Evolutionary conservation across 1,284 basidiomycete genomes (phyloP).

Genomic region (Meripilus lineatus): DNA sequence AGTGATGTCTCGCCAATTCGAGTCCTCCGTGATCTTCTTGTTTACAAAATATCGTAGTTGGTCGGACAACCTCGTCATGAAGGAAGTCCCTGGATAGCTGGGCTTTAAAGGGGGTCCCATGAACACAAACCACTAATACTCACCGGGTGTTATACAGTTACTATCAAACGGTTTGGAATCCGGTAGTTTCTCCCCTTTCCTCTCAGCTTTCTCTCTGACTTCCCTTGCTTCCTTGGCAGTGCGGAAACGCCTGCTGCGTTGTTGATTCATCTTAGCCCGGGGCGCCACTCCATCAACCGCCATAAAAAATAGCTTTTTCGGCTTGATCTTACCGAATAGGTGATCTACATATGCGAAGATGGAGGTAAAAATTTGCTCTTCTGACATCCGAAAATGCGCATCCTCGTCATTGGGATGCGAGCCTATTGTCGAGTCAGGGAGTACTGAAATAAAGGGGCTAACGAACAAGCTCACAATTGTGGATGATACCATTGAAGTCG

Average conservation of each 20-base stretch:
- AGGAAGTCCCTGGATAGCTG: constrained; percentile 70
- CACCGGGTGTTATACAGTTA: constrained; percentile 98
- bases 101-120: background rate
- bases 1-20: constrained; percentile 88
- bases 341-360: constrained; percentile 98
- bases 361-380: constrained; percentile 96
- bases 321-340: constrained; percentile 96
- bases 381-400: constrained; percentile 91
- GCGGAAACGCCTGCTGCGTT: constrained; percentile 90
- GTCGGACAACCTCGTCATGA: constrained; percentile 89
- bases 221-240: constrained; percentile 94
- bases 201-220: constrained; percentile 78
- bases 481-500: constrained; percentile 99
- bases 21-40: constrained; percentile 95
- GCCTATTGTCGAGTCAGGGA: constrained; percentile 41
- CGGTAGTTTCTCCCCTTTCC: constrained; percentile 88
- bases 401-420: constrained; percentile 94
- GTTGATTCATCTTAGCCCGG: constrained; percentile 99
- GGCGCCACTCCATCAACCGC: constrained; percentile 98
- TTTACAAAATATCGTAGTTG: constrained; percentile 96
- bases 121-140: constrained; percentile 23
- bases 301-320: constrained; percentile 96
- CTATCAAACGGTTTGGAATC: constrained; percentile 96
- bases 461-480: constrained; percentile 70
- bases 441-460: background rate